Conservation (phyloP, 2,329 filamentous ascomycete genomes). For the Monosporascus sp. region DNA sequence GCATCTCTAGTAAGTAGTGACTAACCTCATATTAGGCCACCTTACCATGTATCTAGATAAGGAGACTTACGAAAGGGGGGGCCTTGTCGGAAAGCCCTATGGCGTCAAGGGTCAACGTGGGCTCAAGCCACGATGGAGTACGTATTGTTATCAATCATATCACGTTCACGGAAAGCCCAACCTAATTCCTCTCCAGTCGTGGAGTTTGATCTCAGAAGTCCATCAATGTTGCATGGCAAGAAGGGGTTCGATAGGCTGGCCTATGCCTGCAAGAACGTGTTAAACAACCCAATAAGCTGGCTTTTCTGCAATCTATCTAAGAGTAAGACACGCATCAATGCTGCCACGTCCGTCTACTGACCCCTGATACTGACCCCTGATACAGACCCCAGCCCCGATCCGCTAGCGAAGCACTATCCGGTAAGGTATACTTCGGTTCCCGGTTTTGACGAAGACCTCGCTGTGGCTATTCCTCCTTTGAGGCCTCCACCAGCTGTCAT, state of each 20-base stretch:
- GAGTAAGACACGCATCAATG: conserved; percentile 30
- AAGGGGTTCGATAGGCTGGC: conserved; percentile 74
- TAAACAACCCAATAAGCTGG: conserved; percentile 66
- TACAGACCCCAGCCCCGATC: conserved; percentile 43
- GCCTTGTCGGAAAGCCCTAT: conserved; percentile 67
- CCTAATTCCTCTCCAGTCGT: conserved; percentile 52
- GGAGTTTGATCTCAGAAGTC: conserved; percentile 66
- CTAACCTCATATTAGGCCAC: conserved; percentile 38
- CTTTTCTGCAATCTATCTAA: conserved; percentile 64
- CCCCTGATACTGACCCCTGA: conserved; percentile 30
- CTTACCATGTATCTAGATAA: conserved; percentile 75
- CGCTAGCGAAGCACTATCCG: conserved; percentile 41
- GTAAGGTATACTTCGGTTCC: conserved; percentile 35
- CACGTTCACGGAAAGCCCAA: background rate
- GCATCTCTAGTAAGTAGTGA: background rate
- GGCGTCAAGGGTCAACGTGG: conserved; percentile 53
- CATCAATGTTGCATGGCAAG: conserved; percentile 77
- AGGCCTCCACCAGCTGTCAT: conserved; percentile 26
- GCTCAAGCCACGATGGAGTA: conserved; percentile 70
- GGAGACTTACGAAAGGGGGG: conserved; percentile 75
- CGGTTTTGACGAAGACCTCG: conserved; percentile 19
- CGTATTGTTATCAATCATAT: conserved; percentile 14
- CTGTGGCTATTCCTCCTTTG: conserved; percentile 28
- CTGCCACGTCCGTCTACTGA: background rate
- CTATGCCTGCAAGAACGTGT: conserved; percentile 73